Evolutionary conservation across 805 yeast species (phyloP).

Genomic region (Suhomyces sp.): DNA sequence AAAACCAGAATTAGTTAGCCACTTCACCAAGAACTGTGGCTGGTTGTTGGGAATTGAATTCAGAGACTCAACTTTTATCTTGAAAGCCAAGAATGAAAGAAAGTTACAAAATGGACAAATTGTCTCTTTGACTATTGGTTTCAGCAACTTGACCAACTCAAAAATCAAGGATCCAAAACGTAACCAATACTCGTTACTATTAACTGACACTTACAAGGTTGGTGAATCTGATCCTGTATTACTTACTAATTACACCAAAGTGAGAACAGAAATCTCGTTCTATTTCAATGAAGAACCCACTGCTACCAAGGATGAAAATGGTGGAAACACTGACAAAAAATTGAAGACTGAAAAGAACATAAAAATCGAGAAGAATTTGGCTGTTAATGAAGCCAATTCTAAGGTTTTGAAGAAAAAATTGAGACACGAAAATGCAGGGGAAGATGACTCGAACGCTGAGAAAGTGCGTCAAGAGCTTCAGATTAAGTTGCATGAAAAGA

Average conservation of each 20-base stretch:
- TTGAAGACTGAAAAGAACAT: slow-evolving; percentile 41
- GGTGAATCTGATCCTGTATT: slow-evolving; percentile 59
- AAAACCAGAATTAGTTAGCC: slow-evolving; percentile 62
- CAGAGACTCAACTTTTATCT: slow-evolving; percentile 72
- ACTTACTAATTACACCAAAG: slow-evolving; percentile 73
- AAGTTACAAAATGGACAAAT: slow-evolving; percentile 69
- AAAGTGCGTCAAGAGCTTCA: slow-evolving; percentile 82
- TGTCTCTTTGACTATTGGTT: slow-evolving; percentile 74
- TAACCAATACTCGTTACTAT: slow-evolving; percentile 65
- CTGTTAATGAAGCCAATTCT: slow-evolving; percentile 43
- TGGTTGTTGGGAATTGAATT: slow-evolving; percentile 88
- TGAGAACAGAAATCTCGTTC: slow-evolving; percentile 74
- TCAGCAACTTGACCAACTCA: slow-evolving; percentile 56
- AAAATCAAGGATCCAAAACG: slow-evolving; percentile 46
- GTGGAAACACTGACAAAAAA: slow-evolving; percentile 20
- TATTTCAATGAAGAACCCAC: slow-evolving; percentile 73
- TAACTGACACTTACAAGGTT: slow-evolving; percentile 80
- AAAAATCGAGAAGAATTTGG: slow-evolving; percentile 29
- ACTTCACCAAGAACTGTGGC: slow-evolving; percentile 79
- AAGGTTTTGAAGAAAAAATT: slow-evolving; percentile 76
- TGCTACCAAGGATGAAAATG: slow-evolving; percentile 29
- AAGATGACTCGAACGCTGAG: slow-evolving; percentile 71
- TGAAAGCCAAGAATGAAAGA: slow-evolving; percentile 73
- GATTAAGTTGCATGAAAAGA: slow-evolving; percentile 73
- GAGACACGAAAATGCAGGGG: slow-evolving; percentile 70